Evolutionary conservation across 768 basidiomycete species (phyloP), one percentile per base, ranked within the genome.

Genomic region (Boletus bicolor): DNA sequence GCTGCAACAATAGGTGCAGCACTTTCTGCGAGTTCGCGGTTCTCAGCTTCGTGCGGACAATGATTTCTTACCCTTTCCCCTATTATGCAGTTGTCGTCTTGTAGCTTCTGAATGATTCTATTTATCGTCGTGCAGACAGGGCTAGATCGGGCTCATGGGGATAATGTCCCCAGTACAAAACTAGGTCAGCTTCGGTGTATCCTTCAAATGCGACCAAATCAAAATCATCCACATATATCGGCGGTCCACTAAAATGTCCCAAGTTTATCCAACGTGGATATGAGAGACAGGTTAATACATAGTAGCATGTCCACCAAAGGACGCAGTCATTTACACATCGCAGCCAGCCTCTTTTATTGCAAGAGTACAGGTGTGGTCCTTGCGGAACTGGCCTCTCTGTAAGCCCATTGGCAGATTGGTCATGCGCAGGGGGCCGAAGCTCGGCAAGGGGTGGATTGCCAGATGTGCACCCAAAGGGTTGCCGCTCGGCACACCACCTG

Each of bases 1-100:
- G 5, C 28, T 71, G 14, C 53, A 60, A 26, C 70, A 32, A 71
- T 15, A 0, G 0, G 14, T 1, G 17, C 32, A 21, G 28, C 26
- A 39, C 26, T 2, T 28, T 10, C 5, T 17, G 1, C 7, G 5
- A n/a, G 15, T 19, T 8, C 1, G 8, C 17, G 17, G 15, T 24
- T 39, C 7, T 42, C 14, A 6, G 11, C 19, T 15, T 48, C 21
- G 24, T 43, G 24, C 8, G 6, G 21, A 24, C 12, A 11, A n/a
- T 34, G 0, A 21, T 38, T n/a, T 17, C 36, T 44, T 30, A 17
- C 30, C 7, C 19, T 36, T 30, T 19, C 15, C 47, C 6, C 9
- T 10, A 24, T 8, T 24, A 8, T 34, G 10, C 8, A 21, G 8
- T 28, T n/a, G 17, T 21, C 11, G 24, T 39, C 10, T n/a, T 34